Evolutionary conservation across 2,329 filamentous ascomycete genomes (phyloP).

Genomic region (Colletotrichum liriopes): DNA sequence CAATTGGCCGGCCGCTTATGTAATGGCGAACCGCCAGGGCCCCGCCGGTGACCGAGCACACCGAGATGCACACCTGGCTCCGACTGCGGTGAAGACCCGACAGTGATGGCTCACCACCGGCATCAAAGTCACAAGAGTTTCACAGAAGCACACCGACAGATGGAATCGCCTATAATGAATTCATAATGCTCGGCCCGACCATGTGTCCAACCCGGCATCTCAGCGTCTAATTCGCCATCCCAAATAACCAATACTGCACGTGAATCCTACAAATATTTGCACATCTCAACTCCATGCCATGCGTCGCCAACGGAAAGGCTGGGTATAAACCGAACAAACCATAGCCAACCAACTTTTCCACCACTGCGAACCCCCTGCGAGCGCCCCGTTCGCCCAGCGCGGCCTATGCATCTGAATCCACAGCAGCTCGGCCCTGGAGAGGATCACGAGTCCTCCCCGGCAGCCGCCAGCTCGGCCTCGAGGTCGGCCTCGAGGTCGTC

Average conservation of each 20-base stretch:
- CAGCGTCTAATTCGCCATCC: conserved; percentile 7
- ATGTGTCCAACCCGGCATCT: conserved; percentile 2
- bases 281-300: conserved; percentile 45
- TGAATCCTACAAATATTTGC: conserved; percentile 36
- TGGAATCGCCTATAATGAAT: background rate
- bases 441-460: conserved; percentile 46
- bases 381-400: background rate
- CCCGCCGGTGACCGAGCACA: conserved; percentile 18
- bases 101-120: too few relatives aligned
- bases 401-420: conserved; percentile 9
- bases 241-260: conserved; percentile 17
- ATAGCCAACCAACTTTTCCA: conserved; percentile 40
- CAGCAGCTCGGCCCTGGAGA: background rate
- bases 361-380: conserved; percentile 3
- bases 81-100: background rate
- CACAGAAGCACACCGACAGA: background rate
- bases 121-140: too few relatives aligned
- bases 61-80: background rate
- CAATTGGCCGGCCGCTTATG: conserved; percentile 31
- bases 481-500: conserved; percentile 72
- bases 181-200: background rate
- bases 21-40: background rate
- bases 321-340: conserved; percentile 44
- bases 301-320: conserved; percentile 41
- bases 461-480: conserved; percentile 75